phyloP scores from a whole-genome alignment of 768 basidiomycete genomes.

The Pilatotrama ljubarskyi region DNA sequence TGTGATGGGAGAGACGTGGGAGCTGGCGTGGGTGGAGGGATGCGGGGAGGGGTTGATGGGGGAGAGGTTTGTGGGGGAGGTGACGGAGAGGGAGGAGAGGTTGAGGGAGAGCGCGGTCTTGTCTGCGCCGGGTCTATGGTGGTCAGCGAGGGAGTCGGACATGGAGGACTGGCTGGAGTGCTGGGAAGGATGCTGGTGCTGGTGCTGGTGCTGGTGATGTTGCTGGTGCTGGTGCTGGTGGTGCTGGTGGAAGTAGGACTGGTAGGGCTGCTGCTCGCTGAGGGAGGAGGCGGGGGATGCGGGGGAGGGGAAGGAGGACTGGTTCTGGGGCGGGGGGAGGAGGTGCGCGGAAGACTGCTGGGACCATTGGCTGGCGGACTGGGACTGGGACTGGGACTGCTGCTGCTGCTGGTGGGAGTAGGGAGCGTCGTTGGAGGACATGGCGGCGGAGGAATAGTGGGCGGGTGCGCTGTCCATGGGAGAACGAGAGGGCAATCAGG shows the following conservation, averaged over 20 bases:
- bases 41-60: conserved; percentile 53
- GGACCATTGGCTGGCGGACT: conserved; percentile 30
- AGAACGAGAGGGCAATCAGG: conserved; percentile 6
- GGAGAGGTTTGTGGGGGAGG: conserved; percentile 65
- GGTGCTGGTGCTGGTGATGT: conserved; percentile 15
- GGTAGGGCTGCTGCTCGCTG: conserved; percentile 33
- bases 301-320: conserved; percentile 36
- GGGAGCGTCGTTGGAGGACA: conserved; percentile 32
- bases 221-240: conserved; percentile 14
- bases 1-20: conserved; percentile 46
- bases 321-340: conserved; percentile 31
- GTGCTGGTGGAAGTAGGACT: conserved; percentile 28
- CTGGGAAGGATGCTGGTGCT: conserved; percentile 23
- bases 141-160: conserved; percentile 26
- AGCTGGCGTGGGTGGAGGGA: conserved; percentile 34
- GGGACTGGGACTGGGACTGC: conserved; percentile 21
- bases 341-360: conserved; percentile 31
- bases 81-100: conserved; percentile 62
- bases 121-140: conserved; percentile 21
- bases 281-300: conserved; percentile 35
- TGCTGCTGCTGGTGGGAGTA: conserved; percentile 37
- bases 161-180: conserved; percentile 23
- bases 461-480: conserved; percentile 30
- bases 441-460: conserved; percentile 25
- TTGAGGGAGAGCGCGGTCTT: conserved; percentile 55